Conservation (phyloP, 1,284 basidiomycete genomes). For the Papiliotrema fonsecae region DNA sequence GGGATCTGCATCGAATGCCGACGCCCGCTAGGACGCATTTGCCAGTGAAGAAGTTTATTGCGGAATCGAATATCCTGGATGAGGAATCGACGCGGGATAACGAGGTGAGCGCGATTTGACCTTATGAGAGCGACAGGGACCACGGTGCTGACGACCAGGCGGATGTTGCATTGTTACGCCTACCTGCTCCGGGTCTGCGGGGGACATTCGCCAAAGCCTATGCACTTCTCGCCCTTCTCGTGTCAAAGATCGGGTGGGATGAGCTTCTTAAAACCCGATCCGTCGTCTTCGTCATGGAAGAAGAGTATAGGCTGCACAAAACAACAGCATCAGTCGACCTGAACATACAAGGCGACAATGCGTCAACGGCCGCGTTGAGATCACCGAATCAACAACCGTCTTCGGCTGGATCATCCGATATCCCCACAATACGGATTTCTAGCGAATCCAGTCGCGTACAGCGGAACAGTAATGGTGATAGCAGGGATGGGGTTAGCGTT, state of each 20-base stretch:
- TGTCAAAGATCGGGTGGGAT: constrained; percentile 95
- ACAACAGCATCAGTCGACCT: constrained; percentile 53
- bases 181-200: constrained; percentile 88
- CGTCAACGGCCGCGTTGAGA: constrained; percentile 54
- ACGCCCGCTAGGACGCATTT: constrained; percentile 77
- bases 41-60: constrained; percentile 78
- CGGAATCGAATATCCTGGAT: constrained; percentile 60
- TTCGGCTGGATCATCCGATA: constrained; percentile 43
- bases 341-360: constrained; percentile 66
- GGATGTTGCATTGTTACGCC: constrained; percentile 83
- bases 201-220: constrained; percentile 97
- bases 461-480: constrained; percentile 11
- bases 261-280: constrained; percentile 92
- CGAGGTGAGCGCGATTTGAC: too few species aligned
- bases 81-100: constrained; percentile 66
- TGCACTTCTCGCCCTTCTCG: constrained; percentile 78
- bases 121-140: too few species aligned
- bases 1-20: constrained; percentile 85
- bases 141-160: constrained; percentile 56
- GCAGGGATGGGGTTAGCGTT: constrained; percentile 30
- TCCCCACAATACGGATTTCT: constrained; percentile 86
- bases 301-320: constrained; percentile 77
- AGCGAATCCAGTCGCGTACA: constrained; percentile 63
- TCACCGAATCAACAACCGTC: constrained; percentile 10
- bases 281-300: constrained; percentile 98